phyloP scores from a whole-genome alignment of 2,329 filamentous ascomycete genomes.

The Pyricularia sp. region DNA sequence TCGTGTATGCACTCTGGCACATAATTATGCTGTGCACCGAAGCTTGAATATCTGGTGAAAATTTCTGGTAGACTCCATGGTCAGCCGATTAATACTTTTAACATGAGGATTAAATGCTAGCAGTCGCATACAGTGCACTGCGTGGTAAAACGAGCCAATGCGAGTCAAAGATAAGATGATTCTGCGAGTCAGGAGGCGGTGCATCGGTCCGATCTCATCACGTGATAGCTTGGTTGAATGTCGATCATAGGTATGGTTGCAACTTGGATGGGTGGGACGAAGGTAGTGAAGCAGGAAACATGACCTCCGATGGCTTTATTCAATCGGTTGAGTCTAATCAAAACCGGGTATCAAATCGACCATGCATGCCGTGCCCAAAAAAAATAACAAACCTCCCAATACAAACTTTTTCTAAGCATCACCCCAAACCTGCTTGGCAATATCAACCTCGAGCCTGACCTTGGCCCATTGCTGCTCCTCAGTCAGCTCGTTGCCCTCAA shows the following conservation, averaged over 20 bases:
- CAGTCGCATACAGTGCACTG: too few relatives aligned
- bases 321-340: neutral
- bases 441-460: conserved; percentile 42
- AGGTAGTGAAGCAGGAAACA: neutral
- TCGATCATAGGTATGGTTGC: neutral
- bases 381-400: neutral
- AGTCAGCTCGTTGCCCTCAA: conserved; percentile 45
- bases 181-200: neutral
- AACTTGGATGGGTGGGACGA: too few relatives aligned
- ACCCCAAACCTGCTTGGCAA: conserved; percentile 48
- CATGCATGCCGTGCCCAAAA: neutral
- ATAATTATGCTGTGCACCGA: neutral
- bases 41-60: too few relatives aligned
- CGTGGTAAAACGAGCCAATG: too few relatives aligned
- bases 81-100: too few relatives aligned
- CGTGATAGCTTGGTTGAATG: neutral
- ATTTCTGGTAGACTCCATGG: too few relatives aligned
- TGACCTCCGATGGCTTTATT: neutral
- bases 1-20: neutral
- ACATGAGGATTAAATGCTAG: too few relatives aligned
- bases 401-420: conserved; percentile 17
- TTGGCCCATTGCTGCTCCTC: conserved; percentile 51
- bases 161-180: too few relatives aligned
- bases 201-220: neutral
- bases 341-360: neutral